phyloP scores from a whole-genome alignment of 257 asterid species.

The Petrea volubilis region DNA sequence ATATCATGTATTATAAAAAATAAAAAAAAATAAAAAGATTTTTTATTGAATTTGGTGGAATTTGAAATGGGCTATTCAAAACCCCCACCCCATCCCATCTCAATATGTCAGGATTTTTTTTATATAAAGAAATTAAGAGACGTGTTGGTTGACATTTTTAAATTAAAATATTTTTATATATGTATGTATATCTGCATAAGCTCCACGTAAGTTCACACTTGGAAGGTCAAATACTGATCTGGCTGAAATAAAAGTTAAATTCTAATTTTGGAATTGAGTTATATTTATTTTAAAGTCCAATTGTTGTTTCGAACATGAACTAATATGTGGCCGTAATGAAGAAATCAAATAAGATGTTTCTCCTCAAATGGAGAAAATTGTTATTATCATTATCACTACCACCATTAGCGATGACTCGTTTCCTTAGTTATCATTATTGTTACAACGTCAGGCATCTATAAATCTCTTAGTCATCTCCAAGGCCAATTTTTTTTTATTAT shows the following conservation, averaged over 20 bases:
- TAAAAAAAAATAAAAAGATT: background rate
- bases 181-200: slow-evolving; percentile 1
- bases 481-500: background rate
- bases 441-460: background rate
- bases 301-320: too few relatives aligned
- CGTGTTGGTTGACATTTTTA: background rate
- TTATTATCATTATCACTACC: background rate
- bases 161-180: too few relatives aligned
- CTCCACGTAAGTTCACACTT: slow-evolving; percentile 20
- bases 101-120: background rate
- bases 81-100: background rate
- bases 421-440: background rate
- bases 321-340: too few relatives aligned
- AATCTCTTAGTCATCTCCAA: background rate
- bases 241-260: background rate
- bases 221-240: slow-evolving; percentile 7
- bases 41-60: background rate
- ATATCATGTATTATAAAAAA: too few relatives aligned
- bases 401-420: background rate
- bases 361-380: background rate
- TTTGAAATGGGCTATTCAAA: background rate
- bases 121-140: background rate
- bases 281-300: background rate
- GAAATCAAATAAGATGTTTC: too few relatives aligned
- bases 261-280: background rate